Conservation (phyloP, 768 basidiomycete species). For the Podaxis carcinomalis region DNA sequence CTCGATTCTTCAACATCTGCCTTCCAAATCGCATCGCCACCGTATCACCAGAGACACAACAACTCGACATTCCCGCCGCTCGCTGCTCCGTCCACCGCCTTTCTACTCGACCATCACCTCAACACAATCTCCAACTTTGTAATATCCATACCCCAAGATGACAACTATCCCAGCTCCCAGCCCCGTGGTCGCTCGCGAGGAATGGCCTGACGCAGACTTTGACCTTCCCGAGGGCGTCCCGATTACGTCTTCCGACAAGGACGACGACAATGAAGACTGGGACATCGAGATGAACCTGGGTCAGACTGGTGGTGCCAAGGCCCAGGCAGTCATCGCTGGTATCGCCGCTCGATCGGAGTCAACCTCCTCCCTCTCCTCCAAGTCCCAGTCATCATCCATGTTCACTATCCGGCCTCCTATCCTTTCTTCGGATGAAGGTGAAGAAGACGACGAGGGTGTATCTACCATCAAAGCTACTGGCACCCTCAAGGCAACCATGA, state of each 20-base stretch:
- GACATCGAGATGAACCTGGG: conserved; percentile 73
- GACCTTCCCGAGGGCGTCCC: conserved; percentile 74
- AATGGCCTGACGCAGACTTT: conserved; percentile 87
- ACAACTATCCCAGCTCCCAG: conserved; percentile 56
- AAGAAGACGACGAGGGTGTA: conserved; percentile 80
- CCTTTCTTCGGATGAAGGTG: conserved; percentile 38
- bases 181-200: conserved; percentile 54
- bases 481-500: conserved; percentile 22
- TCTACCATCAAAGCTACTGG: conserved; percentile 78
- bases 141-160: conserved; percentile 34
- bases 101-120: conserved; percentile 12
- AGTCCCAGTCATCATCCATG: conserved; percentile 20
- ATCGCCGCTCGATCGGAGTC: conserved; percentile 36
- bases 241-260: conserved; percentile 64
- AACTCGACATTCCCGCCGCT: conserved; percentile 4
- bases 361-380: conserved; percentile 27
- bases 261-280: conserved; percentile 73
- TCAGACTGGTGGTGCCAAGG: conserved; percentile 49
- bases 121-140: conserved; percentile 10
- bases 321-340: conserved; percentile 31
- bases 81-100: background rate
- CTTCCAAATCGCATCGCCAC: background rate
- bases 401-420: conserved; percentile 69
- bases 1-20: background rate
- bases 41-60: background rate